Evolutionary conservation across 176 grass and related monocot genomes (phyloP), one percentile per base, ranked within the genome.

Genomic region (Olyra latifolia): DNA sequence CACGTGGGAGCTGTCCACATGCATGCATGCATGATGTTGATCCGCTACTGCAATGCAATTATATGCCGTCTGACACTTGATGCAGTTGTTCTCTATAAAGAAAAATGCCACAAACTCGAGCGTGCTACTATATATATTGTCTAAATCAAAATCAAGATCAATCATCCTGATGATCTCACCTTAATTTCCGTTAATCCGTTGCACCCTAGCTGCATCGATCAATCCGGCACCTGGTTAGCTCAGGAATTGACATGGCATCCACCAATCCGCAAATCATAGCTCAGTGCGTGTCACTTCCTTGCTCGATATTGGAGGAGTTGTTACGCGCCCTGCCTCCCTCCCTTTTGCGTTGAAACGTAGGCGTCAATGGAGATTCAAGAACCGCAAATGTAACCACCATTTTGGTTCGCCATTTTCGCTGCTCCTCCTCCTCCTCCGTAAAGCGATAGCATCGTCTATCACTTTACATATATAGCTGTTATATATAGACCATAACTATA

Each of bases 301-400:
- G 19, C 38, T 39, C 58, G 52, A 74, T 67, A 19, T 17, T 73
- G 86, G 74, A 74, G 86, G 74, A 74, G 80, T 83, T 83, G 80
- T 78, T 88, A 67, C n/a, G 54, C 32, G 32, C 4, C 32, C 32
- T 35, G n/a, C n/a, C n/a, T 35, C 32, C 72, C 61, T 74, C 14
- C n/a, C 41, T 84, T 74, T 74, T 62, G 39, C 48, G 69, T 65
- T 80, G 39, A 80, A 17, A 11, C 28, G 69, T 80, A 74, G 59
- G 69, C 47, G 69, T 86, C 84, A 80, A 52, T 24, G 27, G 48
- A 74, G 59, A 80, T 74, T 10, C 75, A 29, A 7, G 25, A 16
- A 65, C 81, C 19, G 58, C 20, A 72, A 63, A 72, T 65, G 49
- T 23, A 69, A 61, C 76, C 20, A 56, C 41, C 43, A 68, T 6